Base-by-base conservation (phyloP, 306 rosid genomes). In the Canavalia gladiata region DNA sequence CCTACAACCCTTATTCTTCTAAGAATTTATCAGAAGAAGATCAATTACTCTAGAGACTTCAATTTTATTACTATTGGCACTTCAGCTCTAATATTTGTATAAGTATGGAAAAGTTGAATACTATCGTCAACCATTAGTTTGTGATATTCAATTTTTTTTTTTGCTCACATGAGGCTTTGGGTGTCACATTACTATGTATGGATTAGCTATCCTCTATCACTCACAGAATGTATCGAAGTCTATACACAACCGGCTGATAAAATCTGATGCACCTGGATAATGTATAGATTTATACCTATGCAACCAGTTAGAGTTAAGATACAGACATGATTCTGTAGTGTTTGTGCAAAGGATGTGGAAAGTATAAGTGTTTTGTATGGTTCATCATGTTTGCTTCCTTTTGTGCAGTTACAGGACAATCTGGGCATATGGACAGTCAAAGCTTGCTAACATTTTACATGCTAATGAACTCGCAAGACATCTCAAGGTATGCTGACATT, bases 341-440 rank as follows among this genome's bases (percentile, higher is more conserved):
- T 66, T 4, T 43, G 6, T 66, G 31, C 8, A 3, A 8, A 39
- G 51, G 34, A 41, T 43, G 6, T 66, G 31, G 4, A 3, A 8
- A 39, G 51, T 13, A 41, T 41, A 41, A 7, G 34, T 42, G 34
- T 39, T 41, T 5, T 63, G 46, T 35, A 63, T 63, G 9, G 34
- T 66, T 42, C 18, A 8, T 42, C 8, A 25, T 42, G 12, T 2
- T 42, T 65, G 50, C 37, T 8, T 67, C 25, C 51, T 66, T 28
- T 18, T 68, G 5, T 77, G 51, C 90, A 92, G 97, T 81, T 92
- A 90, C 82, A 76, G 7, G 46, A 78, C 82, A 25, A 8, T 79
- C 7, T 56, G 75, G 29, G 97, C 97, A 3, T 92, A 92, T 75
- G 94, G 93, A 43, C 94, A 90, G n/a, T 90, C 97, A 77, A 92